These are phyloP conservation scores for Myriosclerotinia curreyana DNA, from an alignment of 2,329 filamentous ascomycete genomes.

Conservation along the genomic window DNA sequence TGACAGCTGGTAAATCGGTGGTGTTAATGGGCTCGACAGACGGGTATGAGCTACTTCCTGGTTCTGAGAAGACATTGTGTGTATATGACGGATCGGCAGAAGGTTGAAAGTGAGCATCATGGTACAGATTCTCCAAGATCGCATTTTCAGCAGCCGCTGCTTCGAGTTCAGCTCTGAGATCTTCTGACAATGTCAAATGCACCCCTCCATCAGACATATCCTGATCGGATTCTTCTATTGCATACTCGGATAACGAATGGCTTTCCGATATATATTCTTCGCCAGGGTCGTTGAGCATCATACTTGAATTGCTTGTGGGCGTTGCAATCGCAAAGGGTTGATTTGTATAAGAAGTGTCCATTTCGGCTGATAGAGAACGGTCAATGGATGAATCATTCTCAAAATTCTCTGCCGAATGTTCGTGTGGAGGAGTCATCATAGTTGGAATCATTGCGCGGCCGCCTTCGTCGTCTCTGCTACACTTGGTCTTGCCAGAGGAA, in stretches of 20 bases:
- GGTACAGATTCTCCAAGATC: slow-evolving; percentile 28
- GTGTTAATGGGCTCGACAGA: not conserved
- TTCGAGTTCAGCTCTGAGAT: slow-evolving; percentile 32
- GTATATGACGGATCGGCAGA: not conserved
- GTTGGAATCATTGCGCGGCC: slow-evolving; percentile 31
- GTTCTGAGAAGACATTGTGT: not conserved
- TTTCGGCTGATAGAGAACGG: slow-evolving; percentile 16
- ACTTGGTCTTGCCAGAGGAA: slow-evolving; percentile 21
- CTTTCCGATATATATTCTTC: slow-evolving; percentile 25
- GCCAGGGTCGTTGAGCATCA: slow-evolving; percentile 24
- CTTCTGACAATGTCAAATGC: slow-evolving; percentile 28
- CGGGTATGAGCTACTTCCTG: not conserved
- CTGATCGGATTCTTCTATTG: slow-evolving; percentile 32
- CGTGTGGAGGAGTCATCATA: slow-evolving; percentile 33
- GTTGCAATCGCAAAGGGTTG: slow-evolving; percentile 19
- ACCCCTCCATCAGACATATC: slow-evolving; percentile 38
- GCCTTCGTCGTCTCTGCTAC: slow-evolving; percentile 25
- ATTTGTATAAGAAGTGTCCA: slow-evolving; percentile 9
- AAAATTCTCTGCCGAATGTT: slow-evolving; percentile 26
- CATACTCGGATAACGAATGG: slow-evolving; percentile 19
- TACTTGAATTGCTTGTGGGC: slow-evolving; percentile 27
- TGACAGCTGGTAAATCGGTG: slow-evolving; percentile 31
- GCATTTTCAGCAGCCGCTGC: slow-evolving; percentile 33
- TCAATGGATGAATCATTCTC: slow-evolving; percentile 25
- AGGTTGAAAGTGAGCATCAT: not conserved